Base-by-base conservation (phyloP, 805 yeast species). In the Pichia heedii region DNA sequence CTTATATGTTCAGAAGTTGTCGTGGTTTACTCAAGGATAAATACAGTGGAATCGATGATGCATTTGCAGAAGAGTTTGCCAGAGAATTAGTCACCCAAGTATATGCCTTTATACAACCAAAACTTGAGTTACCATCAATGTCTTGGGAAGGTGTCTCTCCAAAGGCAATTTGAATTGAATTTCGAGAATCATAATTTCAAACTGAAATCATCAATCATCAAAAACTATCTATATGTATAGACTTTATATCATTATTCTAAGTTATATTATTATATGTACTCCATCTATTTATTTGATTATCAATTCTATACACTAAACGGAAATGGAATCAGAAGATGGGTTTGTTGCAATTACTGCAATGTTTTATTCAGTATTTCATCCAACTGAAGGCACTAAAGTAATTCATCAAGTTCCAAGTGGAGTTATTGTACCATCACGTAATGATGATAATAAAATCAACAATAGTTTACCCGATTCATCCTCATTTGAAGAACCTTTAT, bases 361-460 rank as follows among this genome's bases (percentile, higher is more conserved):
- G 37, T 89, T 93, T 60, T 93, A 86, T 61, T 79, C 96, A 0
- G 86, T 85, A 0, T 93, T 93, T 63, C 97, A 93, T 55, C 97
- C 97, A 0, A 84, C 93, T 0, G 95, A 88, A 55, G 98, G 98
- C 1, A 82, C 97, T 0, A 87, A 88, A 62, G 89, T 90, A 6
- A 74, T 84, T 5, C 84, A 84, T 54, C 96, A 93, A 59, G 94
- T 87, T 0, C 98, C 98, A 2, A 77, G 79, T 33, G 85, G 87
- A 6, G 69, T 84, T 4, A 75, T 80, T 22, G 70, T 69, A 7
- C 70, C 70, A 6, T 63, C 58, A 32, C 54, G 41, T 40, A 58
- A 44, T 52, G 38, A 49, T 16, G 65, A 62, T 20, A 44, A 44
- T 24, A 21, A 32, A 33, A 16, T 39, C 21, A 45, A 45, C 12